Conservation (phyloP, 768 basidiomycete genomes). For the Trametes punicea region DNA sequence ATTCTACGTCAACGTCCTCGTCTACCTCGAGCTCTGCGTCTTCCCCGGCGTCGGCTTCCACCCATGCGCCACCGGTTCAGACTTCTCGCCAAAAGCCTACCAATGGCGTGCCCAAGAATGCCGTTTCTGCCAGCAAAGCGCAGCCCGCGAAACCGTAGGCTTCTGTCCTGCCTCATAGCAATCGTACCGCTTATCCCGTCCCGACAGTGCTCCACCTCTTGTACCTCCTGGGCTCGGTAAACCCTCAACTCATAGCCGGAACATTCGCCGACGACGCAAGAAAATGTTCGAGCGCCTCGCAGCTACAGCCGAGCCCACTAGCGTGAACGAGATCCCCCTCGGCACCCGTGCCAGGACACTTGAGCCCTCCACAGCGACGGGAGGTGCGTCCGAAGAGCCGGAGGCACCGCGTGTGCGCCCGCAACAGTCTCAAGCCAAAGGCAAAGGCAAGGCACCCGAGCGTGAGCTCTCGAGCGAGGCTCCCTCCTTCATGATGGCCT, state of each 20-base stretch:
- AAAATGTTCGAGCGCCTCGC: conserved; percentile 33
- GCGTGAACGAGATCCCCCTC: conserved; percentile 45
- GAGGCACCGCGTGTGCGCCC: too few species aligned
- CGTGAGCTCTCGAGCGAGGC: conserved; percentile 11
- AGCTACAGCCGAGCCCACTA: conserved; percentile 27
- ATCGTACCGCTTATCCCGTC: conserved; percentile 17
- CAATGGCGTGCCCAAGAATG: neutral
- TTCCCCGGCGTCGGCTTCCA: neutral
- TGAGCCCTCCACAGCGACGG: neutral
- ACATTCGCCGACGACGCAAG: conserved; percentile 53
- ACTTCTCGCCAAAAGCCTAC: neutral
- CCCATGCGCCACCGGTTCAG: neutral
- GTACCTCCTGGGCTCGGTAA: conserved; percentile 64
- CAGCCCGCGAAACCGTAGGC: conserved; percentile 1
- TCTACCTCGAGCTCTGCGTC: conserved; percentile 16
- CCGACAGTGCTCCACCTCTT: conserved; percentile 19
- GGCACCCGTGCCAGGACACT: conserved; percentile 24
- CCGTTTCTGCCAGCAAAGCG: neutral
- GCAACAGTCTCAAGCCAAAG: neutral
- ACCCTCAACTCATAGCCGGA: conserved; percentile 52
- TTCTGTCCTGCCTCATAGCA: conserved; percentile 18
- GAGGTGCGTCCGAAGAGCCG: neutral
- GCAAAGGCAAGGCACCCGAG: neutral
- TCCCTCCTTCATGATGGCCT: conserved; percentile 43
- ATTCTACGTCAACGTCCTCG: conserved; percentile 30